A percentile compares a stretch with the other conserved stretches of the same genome.
Conservation (phyloP, 495 filamentous ascomycete species). For the Sporormia fimetaria region DNA sequence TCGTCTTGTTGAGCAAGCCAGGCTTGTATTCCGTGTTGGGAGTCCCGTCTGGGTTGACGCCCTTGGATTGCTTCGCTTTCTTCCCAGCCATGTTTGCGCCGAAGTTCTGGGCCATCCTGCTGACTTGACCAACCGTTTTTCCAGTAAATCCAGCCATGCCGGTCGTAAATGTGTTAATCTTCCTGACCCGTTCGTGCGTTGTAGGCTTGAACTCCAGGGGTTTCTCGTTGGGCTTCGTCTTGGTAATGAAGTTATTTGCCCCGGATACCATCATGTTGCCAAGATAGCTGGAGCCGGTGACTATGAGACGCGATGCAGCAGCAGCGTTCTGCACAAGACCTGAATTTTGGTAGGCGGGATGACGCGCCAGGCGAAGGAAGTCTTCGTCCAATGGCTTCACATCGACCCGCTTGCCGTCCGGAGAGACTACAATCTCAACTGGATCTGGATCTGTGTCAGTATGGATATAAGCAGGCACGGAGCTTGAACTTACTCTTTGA, state of each 20-base stretch:
- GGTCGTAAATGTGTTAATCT: constrained; percentile 69
- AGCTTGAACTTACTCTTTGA: constrained; percentile 59
- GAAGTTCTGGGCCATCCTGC: constrained; percentile 72
- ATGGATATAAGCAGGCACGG: constrained; percentile 9
- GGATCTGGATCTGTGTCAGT: constrained; percentile 48
- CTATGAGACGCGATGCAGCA: constrained; percentile 82
- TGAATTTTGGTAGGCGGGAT: constrained; percentile 81
- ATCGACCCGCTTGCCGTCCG: constrained; percentile 58
- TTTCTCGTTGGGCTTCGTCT: constrained; percentile 59
- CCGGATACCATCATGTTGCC: constrained; percentile 62
- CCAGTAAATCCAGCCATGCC: constrained; percentile 67
- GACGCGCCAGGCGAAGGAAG: constrained; percentile 66
- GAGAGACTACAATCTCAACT: constrained; percentile 76
- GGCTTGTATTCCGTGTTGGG: constrained; percentile 64
- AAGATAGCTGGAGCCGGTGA: constrained; percentile 69
- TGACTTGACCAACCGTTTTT: constrained; percentile 75
- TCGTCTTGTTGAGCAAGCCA: constrained; percentile 80
- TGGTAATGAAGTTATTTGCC: constrained; percentile 71
- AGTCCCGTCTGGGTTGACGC: constrained; percentile 51
- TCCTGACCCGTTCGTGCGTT: constrained; percentile 73
- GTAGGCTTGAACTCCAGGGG: constrained; percentile 79
- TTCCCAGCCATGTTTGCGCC: constrained; percentile 62
- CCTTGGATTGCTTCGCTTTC: constrained; percentile 45
- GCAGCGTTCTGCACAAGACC: constrained; percentile 82
- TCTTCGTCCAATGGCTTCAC: constrained; percentile 69